Conservation (phyloP, 2,329 filamentous ascomycete genomes). For the Stagonosporopsis chrysanthemi region DNA sequence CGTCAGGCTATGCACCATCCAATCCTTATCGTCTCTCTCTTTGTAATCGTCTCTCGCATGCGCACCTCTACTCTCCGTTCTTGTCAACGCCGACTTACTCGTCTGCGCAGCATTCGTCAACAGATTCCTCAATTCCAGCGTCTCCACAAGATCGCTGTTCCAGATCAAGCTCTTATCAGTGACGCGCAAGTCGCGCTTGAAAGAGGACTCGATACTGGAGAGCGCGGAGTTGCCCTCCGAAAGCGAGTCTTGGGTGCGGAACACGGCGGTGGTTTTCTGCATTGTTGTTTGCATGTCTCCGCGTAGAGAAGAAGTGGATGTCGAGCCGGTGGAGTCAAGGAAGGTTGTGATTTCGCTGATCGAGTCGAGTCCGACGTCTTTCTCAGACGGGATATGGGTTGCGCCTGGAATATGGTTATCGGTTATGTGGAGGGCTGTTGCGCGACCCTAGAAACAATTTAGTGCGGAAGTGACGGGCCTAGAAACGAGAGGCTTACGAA, state of each 20-base stretch:
- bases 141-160: constrained; percentile 59
- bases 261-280: constrained; percentile 57
- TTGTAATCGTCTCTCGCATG: constrained; percentile 59
- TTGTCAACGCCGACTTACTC: constrained; percentile 52
- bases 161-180: constrained; percentile 58
- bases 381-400: constrained; percentile 44
- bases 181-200: constrained; percentile 47
- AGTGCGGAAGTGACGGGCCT: background rate
- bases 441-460: constrained; percentile 47
- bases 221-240: constrained; percentile 44
- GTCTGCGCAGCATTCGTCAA: constrained; percentile 58
- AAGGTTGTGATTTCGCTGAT: constrained; percentile 49
- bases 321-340: constrained; percentile 48
- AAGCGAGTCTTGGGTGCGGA: constrained; percentile 53
- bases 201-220: constrained; percentile 47
- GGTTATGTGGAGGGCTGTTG: constrained; percentile 54
- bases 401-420: constrained; percentile 49
- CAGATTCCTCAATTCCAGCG: constrained; percentile 57
- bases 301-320: constrained; percentile 49
- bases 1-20: constrained; percentile 58
- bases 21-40: constrained; percentile 52
- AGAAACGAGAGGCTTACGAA: constrained; percentile 43
- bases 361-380: constrained; percentile 47
- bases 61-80: constrained; percentile 56
- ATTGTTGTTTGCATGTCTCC: constrained; percentile 56